Conservation (phyloP, 495 filamentous ascomycete genomes). For the Xylaria nigripes region DNA sequence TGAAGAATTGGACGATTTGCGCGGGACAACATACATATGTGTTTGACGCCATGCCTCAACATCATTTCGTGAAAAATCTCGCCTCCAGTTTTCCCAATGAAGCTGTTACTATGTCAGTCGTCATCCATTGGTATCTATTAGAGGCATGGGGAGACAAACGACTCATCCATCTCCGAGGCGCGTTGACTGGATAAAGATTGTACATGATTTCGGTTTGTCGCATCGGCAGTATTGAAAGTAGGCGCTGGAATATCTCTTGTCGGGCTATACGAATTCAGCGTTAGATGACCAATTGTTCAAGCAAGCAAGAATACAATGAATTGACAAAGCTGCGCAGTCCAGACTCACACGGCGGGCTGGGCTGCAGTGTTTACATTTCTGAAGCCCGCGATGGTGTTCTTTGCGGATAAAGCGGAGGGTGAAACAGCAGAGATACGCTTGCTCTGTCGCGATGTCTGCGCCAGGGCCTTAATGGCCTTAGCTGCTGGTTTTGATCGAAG, state of each 20-base stretch:
- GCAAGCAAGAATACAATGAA: neutral
- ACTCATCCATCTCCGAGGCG: conserved; percentile 65
- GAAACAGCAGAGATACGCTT: conserved; percentile 19
- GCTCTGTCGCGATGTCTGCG: conserved; percentile 27
- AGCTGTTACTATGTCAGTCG: conserved; percentile 45
- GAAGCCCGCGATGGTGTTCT: conserved; percentile 22
- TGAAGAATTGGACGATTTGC: neutral
- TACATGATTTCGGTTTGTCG: conserved; percentile 44
- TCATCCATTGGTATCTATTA: conserved; percentile 1
- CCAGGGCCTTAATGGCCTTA: conserved; percentile 36
- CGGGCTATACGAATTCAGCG: conserved; percentile 25
- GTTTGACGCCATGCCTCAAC: conserved; percentile 82
- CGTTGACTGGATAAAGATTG: conserved; percentile 59
- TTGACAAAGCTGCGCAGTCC: neutral
- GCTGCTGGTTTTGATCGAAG: conserved; percentile 35
- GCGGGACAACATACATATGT: conserved; percentile 61
- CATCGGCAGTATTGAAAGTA: conserved; percentile 54
- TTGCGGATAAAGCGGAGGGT: conserved; percentile 21
- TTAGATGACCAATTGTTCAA: conserved; percentile 6
- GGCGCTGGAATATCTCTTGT: conserved; percentile 52
- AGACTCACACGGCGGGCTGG: conserved; percentile 18
- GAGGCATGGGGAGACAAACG: conserved; percentile 39
- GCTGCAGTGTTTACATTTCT: conserved; percentile 35
- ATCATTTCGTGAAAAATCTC: conserved; percentile 99
- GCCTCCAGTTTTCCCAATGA: conserved; percentile 91